Percentiles rank a stretch among this genome's conserved stretches.
These are phyloP conservation scores for Aspergillus texensis DNA, from an alignment of 2,329 filamentous ascomycete species.

Conservation along the genomic window DNA sequence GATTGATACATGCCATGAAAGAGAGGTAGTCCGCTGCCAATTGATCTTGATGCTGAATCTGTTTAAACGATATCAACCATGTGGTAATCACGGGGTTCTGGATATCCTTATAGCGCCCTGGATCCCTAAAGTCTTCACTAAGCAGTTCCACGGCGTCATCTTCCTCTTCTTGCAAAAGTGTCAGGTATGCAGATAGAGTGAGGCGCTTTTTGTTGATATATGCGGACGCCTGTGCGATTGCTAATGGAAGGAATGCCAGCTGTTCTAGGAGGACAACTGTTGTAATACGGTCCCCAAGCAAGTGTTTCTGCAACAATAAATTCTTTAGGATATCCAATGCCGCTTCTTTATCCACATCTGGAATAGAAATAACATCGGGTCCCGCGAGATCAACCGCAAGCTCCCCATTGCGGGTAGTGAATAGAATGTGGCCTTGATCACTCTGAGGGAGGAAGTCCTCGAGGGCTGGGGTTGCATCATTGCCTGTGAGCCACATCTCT, in stretches of 20 bases:
- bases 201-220: no score
- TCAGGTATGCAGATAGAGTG: not conserved
- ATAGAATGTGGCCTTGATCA: conserved; percentile 27
- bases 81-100: not conserved
- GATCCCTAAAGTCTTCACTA: conserved; percentile 12
- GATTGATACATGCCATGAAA: conserved; percentile 19
- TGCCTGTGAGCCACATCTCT: no score
- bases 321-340: not conserved
- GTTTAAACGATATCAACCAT: conserved; percentile 14
- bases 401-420: conserved; percentile 27
- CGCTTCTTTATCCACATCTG: conserved; percentile 15
- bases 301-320: no score
- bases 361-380: conserved; percentile 19
- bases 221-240: no score
- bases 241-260: no score
- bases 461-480: not conserved
- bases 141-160: conserved; percentile 5
- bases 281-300: no score
- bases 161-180: conserved; percentile 11
- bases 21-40: conserved; percentile 38
- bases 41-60: conserved; percentile 23
- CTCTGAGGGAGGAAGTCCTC: conserved; percentile 19
- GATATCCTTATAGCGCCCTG: conserved; percentile 8
- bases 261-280: no score
- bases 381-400: conserved; percentile 16